phyloP scores from a whole-genome alignment of 2,329 filamentous ascomycete genomes.

The Phoma sp. region DNA sequence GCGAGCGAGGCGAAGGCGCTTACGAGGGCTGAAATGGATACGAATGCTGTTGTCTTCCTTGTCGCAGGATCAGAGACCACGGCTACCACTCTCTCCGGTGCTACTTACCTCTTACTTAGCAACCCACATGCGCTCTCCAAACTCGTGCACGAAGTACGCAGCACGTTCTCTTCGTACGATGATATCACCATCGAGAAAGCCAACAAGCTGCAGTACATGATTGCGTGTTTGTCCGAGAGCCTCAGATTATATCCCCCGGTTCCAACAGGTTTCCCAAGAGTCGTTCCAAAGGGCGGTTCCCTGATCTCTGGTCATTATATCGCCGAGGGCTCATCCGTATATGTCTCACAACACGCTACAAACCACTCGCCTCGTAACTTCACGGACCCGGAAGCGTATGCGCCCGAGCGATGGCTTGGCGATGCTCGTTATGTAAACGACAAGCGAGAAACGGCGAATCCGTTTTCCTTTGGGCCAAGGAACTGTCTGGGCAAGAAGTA shows the following conservation, averaged over 20 bases:
- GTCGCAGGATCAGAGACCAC: no score
- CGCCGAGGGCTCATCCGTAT: conserved; percentile 29
- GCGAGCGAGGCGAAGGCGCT: no score
- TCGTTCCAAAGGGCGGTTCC: conserved; percentile 32
- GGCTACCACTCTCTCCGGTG: no score
- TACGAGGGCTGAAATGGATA: no score
- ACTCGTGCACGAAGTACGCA: no score
- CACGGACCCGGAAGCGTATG: conserved; percentile 32
- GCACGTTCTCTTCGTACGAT: no score
- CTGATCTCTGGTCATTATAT: conserved; percentile 33
- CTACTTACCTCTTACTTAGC: no score
- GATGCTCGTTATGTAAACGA: conserved; percentile 44
- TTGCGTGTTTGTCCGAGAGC: no score
- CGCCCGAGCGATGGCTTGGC: conserved; percentile 49
- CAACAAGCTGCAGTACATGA: no score
- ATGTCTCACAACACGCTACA: conserved; percentile 39
- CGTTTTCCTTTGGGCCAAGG: conserved; percentile 37
- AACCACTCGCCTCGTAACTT: conserved; percentile 39
- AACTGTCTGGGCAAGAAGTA: conserved; percentile 42
- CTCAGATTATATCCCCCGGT: conserved; percentile 39
- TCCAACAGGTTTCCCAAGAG: conserved; percentile 33
- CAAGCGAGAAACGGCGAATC: conserved; percentile 36
- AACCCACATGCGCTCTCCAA: no score
- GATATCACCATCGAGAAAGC: no score
- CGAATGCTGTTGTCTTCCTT: no score